These are phyloP conservation scores for Calonectria leucothoes DNA, from an alignment of 2,329 filamentous ascomycete species.

Conservation along the genomic window DNA sequence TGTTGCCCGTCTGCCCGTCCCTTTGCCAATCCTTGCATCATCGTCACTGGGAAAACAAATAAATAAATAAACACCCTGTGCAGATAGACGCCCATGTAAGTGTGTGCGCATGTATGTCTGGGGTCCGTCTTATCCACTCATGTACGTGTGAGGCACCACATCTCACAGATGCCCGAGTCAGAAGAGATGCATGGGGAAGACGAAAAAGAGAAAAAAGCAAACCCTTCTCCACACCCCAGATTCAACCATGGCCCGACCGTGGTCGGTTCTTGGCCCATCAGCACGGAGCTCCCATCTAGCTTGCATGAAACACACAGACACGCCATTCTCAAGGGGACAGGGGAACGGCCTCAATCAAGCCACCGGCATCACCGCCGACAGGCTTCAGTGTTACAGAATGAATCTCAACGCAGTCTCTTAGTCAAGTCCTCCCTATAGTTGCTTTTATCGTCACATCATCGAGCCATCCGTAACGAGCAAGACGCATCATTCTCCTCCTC, in stretches of 20 bases:
- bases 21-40: not conserved
- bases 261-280: not conserved
- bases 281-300: conserved; percentile 4
- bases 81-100: not conserved
- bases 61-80: not conserved
- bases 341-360: not conserved
- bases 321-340: not conserved
- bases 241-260: not conserved
- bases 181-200: not conserved
- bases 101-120: not conserved
- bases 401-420: not conserved
- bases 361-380: not conserved
- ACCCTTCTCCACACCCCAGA: not conserved
- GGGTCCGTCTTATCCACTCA: not conserved
- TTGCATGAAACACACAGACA: conserved; percentile 19
- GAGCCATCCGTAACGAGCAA: conserved; percentile 4
- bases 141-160: not conserved
- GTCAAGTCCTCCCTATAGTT: conserved; percentile 1
- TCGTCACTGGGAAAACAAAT: too few relatives aligned
- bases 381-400: not conserved
- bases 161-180: not conserved
- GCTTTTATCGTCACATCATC: conserved; percentile 19
- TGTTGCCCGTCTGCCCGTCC: not conserved
- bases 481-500: not conserved
- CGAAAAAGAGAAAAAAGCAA: not conserved